A percentile compares a stretch with the other conserved stretches of the same genome.
These are phyloP conservation scores for Ceratocystis albifundus DNA, from an alignment of 2,329 filamentous ascomycete genomes.

Conservation along the genomic window DNA sequence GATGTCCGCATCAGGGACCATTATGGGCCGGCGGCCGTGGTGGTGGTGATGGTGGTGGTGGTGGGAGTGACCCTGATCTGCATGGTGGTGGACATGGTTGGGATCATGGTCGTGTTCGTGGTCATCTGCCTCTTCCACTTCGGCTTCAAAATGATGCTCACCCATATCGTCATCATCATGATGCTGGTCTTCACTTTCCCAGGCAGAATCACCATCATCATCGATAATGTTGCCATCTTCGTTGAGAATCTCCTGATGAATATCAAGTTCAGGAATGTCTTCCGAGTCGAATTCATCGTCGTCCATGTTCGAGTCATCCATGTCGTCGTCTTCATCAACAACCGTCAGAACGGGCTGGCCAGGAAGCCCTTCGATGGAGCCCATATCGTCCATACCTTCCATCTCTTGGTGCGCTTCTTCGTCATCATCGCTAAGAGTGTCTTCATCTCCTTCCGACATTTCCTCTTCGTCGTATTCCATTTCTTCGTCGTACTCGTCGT, in stretches of 20 bases:
- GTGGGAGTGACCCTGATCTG: constrained; percentile 16
- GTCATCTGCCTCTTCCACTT: constrained; percentile 39
- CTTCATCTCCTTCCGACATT: constrained; percentile 64
- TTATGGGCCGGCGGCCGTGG: constrained; percentile 25
- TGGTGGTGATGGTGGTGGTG: constrained; percentile 18
- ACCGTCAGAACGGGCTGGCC: constrained; percentile 57
- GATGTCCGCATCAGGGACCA: constrained; percentile 35
- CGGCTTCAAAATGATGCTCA: constrained; percentile 41
- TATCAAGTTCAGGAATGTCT: constrained; percentile 41
- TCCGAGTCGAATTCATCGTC: constrained; percentile 38
- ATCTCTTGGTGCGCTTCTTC: constrained; percentile 41
- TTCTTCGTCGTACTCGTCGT: constrained; percentile 81
- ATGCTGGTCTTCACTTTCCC: constrained; percentile 50
- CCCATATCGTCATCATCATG: constrained; percentile 44
- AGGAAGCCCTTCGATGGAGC: constrained; percentile 65
- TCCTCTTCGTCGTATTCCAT: constrained; percentile 85
- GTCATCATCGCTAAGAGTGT: constrained; percentile 82
- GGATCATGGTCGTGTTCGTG: constrained; percentile 27
- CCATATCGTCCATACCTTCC: constrained; percentile 56
- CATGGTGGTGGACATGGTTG: constrained; percentile 19
- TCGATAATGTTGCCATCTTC: constrained; percentile 39
- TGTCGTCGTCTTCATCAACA: constrained; percentile 56
- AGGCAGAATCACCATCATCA: constrained; percentile 48
- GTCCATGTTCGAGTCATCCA: constrained; percentile 45
- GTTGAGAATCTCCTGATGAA: constrained; percentile 30